Percentiles rank a stretch among this genome's conserved stretches.
Evolutionary conservation across 345 rosid genomes (phyloP).

Genomic region (Trapa incisa): DNA sequence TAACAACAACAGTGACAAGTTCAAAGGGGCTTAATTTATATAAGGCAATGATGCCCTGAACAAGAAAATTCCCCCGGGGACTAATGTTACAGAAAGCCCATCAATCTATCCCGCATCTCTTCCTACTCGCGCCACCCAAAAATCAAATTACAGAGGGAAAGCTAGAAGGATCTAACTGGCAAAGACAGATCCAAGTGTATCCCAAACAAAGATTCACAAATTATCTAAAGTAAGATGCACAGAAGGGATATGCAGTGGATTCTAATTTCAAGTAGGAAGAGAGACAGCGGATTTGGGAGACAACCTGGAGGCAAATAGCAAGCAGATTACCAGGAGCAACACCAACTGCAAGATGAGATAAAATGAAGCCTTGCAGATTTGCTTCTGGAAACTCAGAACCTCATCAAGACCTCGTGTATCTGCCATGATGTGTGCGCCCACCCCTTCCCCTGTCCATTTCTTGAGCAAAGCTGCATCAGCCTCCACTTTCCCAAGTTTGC

Average conservation of each 20-base stretch:
- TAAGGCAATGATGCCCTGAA: not conserved
- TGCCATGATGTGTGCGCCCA: slow-evolving; percentile 26
- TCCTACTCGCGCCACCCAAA: too few species aligned
- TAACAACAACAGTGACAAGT: not conserved
- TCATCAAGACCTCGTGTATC: slow-evolving; percentile 35
- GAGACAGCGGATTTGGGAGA: slow-evolving; percentile 20
- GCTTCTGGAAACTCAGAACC: slow-evolving; percentile 36
- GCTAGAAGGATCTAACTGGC: not conserved
- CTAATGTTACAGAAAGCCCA: slow-evolving; percentile 1
- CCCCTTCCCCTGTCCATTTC: slow-evolving; percentile 38
- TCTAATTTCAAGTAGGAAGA: slow-evolving; percentile 43
- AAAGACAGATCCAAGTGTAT: not conserved
- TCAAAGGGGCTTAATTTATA: not conserved
- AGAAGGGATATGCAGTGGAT: not conserved
- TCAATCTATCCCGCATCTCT: not conserved
- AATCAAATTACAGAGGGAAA: not conserved
- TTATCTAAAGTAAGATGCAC: not conserved
- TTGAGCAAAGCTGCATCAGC: slow-evolving; percentile 32
- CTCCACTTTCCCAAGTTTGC: slow-evolving; percentile 35
- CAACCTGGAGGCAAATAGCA: slow-evolving; percentile 26
- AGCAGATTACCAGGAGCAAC: slow-evolving; percentile 36
- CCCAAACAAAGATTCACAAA: not conserved
- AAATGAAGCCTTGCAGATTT: slow-evolving; percentile 28
- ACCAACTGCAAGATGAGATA: slow-evolving; percentile 48
- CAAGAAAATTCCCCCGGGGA: not conserved